Evolutionary conservation across 495 filamentous ascomycete species (phyloP), one percentile per base, ranked within the genome.

Genomic region (Thozetella sp.): DNA sequence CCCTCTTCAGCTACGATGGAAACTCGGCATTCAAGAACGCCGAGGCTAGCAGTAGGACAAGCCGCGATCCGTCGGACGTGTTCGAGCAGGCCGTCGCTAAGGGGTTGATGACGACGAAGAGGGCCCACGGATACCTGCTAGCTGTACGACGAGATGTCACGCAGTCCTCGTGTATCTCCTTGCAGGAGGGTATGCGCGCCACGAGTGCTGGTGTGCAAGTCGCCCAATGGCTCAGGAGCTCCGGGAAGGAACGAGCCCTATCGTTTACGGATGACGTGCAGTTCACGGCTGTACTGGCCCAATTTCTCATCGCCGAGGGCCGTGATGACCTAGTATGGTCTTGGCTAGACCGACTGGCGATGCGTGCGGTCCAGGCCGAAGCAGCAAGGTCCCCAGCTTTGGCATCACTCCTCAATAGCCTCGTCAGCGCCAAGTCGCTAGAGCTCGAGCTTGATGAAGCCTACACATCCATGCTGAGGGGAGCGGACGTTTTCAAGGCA

Each of bases 251-350:
- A 26, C 69, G 67, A 0, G 55, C 65, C 10, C 63, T 76, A 0
- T 30, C 59, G 1, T 81, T 84, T 37, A 57, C 80, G 1, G 26
- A 52, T 9, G 46, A 78, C 43, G 3, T 13, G 9, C 1, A 6
- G 4, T 74, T 85, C 45, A 57, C 73, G 19, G 13, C n/a, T 1
- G 20, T 64, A 1, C 62, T 85, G 1, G 24, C 82, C 22, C 72
- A 63, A 1, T 84, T 83, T 65, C 67, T 85, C 56, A 71, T 82
- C n/a, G 80, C 78, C 34, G 81, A 85, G 53, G 75, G 74, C 22
- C 66, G 76, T 1, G 73, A 82, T 6, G 71, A 76, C 17, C 61
- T 80, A 1, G 64, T 70, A 15, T 78, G 72, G 72, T 55, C 22
- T 3, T 86, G 83, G 83, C 52, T 79, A 3, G 63, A 67, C 20